phyloP scores from a whole-genome alignment of 2,329 filamentous ascomycete genomes.

The Fusarium albosuccineum region DNA sequence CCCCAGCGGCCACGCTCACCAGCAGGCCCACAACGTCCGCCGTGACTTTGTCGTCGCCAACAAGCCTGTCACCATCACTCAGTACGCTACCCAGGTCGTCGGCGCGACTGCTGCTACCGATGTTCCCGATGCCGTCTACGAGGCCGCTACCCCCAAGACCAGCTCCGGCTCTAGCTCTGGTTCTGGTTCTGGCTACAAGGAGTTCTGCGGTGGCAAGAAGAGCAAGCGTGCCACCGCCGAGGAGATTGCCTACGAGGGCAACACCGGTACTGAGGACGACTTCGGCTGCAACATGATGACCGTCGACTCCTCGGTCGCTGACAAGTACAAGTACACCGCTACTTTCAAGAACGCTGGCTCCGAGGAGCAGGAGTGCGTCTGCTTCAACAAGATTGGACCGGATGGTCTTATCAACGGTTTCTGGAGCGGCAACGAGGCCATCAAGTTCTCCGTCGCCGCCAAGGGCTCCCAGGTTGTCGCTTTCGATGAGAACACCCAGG shows the following conservation, averaged over 20 bases:
- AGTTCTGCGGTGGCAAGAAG: constrained; percentile 54
- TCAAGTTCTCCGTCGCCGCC: constrained; percentile 57
- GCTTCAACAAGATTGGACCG: constrained; percentile 67
- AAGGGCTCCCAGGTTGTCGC: constrained; percentile 57
- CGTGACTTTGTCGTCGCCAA: constrained; percentile 52
- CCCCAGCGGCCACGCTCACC: constrained; percentile 56
- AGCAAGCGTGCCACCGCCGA: constrained; percentile 61
- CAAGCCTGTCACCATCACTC: constrained; percentile 49
- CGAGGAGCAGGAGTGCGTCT: constrained; percentile 55
- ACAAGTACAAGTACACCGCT: constrained; percentile 60
- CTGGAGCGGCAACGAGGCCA: constrained; percentile 58
- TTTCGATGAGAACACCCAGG: constrained; percentile 62
- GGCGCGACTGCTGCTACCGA: constrained; percentile 10
- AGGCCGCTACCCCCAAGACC: constrained; percentile 2
- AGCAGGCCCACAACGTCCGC: constrained; percentile 50
- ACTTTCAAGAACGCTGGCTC: constrained; percentile 56
- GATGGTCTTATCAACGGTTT: constrained; percentile 61
- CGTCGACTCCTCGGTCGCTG: constrained; percentile 52
- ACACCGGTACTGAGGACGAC: constrained; percentile 55
- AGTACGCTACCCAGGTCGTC: constrained; percentile 41
- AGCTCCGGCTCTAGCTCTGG: constrained; percentile 17
- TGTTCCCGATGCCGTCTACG: constrained; percentile 8
- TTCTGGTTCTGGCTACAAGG: constrained; percentile 42
- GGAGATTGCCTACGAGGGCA: constrained; percentile 63
- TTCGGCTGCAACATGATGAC: constrained; percentile 68